These are phyloP conservation scores for Hippophae tibetana DNA, from an alignment of 306 rosid species.

Conservation along the genomic window DNA sequence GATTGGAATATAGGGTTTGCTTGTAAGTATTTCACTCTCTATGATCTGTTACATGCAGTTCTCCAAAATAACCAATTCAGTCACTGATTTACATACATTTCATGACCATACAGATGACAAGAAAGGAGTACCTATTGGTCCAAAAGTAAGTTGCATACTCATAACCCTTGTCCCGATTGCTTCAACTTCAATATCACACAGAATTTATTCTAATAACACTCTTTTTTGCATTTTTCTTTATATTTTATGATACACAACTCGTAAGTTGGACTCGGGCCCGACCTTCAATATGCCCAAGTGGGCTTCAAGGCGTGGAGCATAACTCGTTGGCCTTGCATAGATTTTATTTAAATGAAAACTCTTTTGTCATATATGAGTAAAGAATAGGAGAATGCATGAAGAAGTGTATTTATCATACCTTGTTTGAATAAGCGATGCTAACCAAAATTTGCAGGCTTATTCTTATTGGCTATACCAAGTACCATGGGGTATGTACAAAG, in stretches of 20 bases:
- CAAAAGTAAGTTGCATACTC: constrained; percentile 35
- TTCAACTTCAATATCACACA: background rate
- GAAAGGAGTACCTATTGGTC: constrained; percentile 78
- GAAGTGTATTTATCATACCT: too few species aligned
- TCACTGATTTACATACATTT: constrained; percentile 4
- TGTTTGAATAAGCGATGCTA: background rate
- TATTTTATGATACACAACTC: too few species aligned
- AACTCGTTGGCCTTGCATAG: too few species aligned
- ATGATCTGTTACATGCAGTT: background rate
- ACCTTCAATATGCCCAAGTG: too few species aligned
- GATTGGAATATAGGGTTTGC: constrained; percentile 87
- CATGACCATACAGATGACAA: constrained; percentile 46
- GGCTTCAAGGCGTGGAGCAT: too few species aligned
- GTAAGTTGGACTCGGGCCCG: too few species aligned
- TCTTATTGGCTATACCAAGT: constrained; percentile 87
- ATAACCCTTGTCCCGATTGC: background rate
- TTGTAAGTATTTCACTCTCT: constrained; percentile 40
- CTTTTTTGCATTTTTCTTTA: too few species aligned
- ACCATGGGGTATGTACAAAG: constrained; percentile 95
- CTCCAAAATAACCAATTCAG: background rate
- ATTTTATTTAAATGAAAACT: too few species aligned
- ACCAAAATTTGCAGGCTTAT: constrained; percentile 44
- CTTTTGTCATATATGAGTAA: too few species aligned
- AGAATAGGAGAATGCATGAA: too few species aligned
- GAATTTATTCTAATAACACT: too few species aligned